Conservation (phyloP, 257 asterid species). For the Paulownia fortunei region DNA sequence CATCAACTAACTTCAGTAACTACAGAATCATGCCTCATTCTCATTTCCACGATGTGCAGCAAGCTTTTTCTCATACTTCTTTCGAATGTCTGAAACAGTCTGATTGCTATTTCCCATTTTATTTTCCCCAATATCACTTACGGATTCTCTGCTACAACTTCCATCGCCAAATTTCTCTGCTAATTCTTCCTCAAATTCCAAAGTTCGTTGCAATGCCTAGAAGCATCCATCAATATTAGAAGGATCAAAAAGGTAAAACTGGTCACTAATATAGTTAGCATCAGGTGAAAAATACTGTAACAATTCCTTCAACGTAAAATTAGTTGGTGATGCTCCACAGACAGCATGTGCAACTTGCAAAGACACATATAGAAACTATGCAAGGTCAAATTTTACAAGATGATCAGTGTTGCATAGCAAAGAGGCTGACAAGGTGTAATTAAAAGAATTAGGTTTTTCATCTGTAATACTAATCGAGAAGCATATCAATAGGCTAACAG, state of each 20-base stretch:
- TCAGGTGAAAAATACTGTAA: neutral
- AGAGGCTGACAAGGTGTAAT: neutral
- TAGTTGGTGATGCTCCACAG: neutral
- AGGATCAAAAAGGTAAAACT: constrained; percentile 16
- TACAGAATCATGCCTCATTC: constrained; percentile 60
- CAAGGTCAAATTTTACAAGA: constrained; percentile 27
- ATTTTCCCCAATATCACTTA: constrained; percentile 72
- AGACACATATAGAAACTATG: neutral
- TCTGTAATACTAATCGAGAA: neutral
- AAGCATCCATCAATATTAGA: constrained; percentile 35
- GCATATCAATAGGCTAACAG: constrained; percentile 7
- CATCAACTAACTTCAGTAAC: constrained; percentile 20
- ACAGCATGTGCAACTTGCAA: constrained; percentile 1
- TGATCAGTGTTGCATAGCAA: constrained; percentile 16
- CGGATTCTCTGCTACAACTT: constrained; percentile 64
- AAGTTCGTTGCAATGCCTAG: constrained; percentile 93
- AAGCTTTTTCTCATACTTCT: constrained; percentile 94
- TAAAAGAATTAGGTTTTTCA: constrained; percentile 17
- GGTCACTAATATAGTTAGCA: constrained; percentile 9
- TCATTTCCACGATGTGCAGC: constrained; percentile 81
- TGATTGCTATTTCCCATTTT: constrained; percentile 61
- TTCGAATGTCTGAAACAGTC: constrained; percentile 83
- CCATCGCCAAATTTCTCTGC: constrained; percentile 98
- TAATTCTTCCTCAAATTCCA: constrained; percentile 98
- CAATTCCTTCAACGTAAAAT: neutral